Conservation (phyloP, 2,329 filamentous ascomycete species). For the Aspergillus chevalieri region DNA sequence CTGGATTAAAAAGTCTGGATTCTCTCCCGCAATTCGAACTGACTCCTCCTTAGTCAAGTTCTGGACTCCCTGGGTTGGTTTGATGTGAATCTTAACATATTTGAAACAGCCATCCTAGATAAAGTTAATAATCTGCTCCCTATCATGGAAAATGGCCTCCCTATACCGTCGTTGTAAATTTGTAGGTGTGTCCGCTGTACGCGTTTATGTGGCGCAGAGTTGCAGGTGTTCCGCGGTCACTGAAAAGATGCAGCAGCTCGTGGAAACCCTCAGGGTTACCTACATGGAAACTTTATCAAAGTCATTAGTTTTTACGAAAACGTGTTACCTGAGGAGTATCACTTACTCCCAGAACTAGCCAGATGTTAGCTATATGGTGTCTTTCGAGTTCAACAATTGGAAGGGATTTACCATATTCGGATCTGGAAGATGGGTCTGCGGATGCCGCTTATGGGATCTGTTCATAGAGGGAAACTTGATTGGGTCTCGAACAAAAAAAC, state of each 20-base stretch:
- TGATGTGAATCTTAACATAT: conserved; percentile 55
- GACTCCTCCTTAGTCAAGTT: conserved; percentile 60
- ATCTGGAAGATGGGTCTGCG: conserved; percentile 19
- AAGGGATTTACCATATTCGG: conserved; percentile 17
- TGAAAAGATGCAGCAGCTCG: conserved; percentile 57
- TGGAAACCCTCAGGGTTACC: conserved; percentile 57
- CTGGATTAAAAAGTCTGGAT: conserved; percentile 73
- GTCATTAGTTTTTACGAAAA: neutral
- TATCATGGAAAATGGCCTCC: neutral
- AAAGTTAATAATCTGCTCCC: neutral
- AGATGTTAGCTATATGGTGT: neutral
- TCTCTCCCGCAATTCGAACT: conserved; percentile 63
- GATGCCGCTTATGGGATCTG: conserved; percentile 62
- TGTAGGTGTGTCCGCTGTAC: conserved; percentile 61
- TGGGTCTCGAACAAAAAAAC: conserved; percentile 65
- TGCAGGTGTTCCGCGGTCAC: conserved; percentile 57
- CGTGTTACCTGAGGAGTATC: neutral
- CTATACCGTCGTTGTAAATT: conserved; percentile 49
- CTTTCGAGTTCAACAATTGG: conserved; percentile 1
- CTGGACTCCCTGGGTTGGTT: conserved; percentile 33
- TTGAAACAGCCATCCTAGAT: conserved; percentile 52
- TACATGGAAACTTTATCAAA: conserved; percentile 37
- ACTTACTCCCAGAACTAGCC: conserved; percentile 25
- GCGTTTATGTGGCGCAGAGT: conserved; percentile 58
- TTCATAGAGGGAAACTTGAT: conserved; percentile 66